Evolutionary conservation across 768 basidiomycete genomes (phyloP), one percentile per base, ranked within the genome.

Genomic region (Guyanaporus albipodus): DNA sequence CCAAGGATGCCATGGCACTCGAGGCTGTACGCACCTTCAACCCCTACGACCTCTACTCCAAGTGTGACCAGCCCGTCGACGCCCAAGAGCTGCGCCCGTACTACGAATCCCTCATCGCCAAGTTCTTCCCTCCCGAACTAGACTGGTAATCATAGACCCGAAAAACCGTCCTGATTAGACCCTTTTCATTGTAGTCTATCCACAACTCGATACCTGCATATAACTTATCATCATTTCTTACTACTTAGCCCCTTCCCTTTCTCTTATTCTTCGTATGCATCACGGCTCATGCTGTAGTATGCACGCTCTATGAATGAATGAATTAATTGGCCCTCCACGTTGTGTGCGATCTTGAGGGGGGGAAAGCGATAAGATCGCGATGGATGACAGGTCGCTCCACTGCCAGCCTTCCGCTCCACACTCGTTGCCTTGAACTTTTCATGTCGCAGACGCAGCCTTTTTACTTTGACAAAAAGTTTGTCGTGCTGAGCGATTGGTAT

Each of bases 11-110:
- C 48, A 69, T 70, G 43, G 73, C 79, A 17, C 78, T 91, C 26
- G 78, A 74, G 32, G 91, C 90, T 14, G 90, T 91, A 23, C 76
- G 78, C 36, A 85, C 84, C 0, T 95, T 95, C 78, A 95, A 94
- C 68, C 91, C 92, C 0, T 95, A 94, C 67, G 92, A 94, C 61
- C 78, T 96, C 7, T 96, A 96, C 73, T 87, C 84, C 74, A 95
- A 95, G 70, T 80, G 76, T 58, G 88, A 94, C 57, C 76, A 78
- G 34, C 77, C 81, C 5, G 78, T 83, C 44, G 66, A 80, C 41
- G 73, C 75, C 12, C 79, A 73, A 35, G 72, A 76, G 58, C 73
- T 95, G 19, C 76, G 80, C 51, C 87, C 90, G 12, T 95, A 96
- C 68, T 96, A 96, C 61, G 75, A 87, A 60, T 67, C 69, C 1